These are phyloP conservation scores for Dunaliella primolecta DNA, from an alignment of 139 green algal genomes.

Conservation along the genomic window DNA sequence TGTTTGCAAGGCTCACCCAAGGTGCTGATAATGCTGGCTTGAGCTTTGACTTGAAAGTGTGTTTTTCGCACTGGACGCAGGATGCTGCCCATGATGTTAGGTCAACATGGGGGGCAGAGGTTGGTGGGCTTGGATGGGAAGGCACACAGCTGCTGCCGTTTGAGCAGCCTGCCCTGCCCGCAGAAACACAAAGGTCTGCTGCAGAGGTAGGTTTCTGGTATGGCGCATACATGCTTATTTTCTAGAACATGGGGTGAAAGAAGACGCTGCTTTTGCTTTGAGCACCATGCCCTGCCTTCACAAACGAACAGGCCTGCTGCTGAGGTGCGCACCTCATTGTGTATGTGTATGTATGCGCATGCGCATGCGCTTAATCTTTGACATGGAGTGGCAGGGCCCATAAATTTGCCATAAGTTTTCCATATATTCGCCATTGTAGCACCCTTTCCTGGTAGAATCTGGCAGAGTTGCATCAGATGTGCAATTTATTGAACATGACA, in stretches of 20 bases:
- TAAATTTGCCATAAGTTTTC: neutral
- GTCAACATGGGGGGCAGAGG: neutral
- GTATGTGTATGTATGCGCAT: neutral
- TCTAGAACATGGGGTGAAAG: neutral
- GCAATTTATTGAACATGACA: too few relatives aligned
- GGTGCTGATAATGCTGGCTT: neutral
- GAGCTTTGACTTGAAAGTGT: neutral
- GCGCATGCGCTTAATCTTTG: neutral
- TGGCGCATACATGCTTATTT: too few relatives aligned
- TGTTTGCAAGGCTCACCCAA: neutral
- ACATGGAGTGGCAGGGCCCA: neutral
- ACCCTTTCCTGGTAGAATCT: neutral
- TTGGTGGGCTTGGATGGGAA: neutral
- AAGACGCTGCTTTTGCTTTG: neutral
- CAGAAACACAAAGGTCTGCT: neutral
- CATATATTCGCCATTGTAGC: too few relatives aligned
- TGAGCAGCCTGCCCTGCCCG: neutral
- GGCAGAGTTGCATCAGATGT: too few relatives aligned
- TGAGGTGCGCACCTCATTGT: neutral
- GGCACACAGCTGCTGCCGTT: neutral
- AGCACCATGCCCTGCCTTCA: too few relatives aligned
- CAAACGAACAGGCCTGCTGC: neutral
- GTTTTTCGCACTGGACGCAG: neutral
- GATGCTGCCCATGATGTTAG: neutral
- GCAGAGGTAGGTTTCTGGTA: neutral